Evolutionary conservation across 2,329 filamentous ascomycete species (phyloP).

Genomic region (Botrytis paeoniae): DNA sequence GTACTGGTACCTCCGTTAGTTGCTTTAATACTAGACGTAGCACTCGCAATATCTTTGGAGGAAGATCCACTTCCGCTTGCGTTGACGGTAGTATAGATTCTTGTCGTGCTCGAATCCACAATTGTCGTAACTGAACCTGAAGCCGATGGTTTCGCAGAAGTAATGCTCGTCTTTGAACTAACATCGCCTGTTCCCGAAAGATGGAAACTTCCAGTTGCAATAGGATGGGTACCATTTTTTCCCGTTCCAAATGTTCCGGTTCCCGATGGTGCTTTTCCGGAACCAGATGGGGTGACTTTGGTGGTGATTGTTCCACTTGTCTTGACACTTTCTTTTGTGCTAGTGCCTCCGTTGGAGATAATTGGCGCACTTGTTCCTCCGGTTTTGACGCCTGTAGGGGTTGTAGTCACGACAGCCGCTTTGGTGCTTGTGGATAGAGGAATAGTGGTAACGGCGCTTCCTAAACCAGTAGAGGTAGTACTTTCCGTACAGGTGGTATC

Average conservation of each 20-base stretch:
- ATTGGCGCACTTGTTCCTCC: not conserved
- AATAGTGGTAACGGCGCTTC: not conserved
- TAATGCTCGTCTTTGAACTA: not conserved
- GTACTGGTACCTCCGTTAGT: not conserved
- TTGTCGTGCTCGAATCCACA: not conserved
- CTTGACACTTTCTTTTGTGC: not conserved
- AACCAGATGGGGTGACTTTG: not conserved
- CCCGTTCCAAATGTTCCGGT: not conserved
- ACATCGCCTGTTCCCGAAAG: not conserved
- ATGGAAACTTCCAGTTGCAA: not conserved
- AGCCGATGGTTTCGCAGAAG: not conserved
- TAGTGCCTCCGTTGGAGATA: not conserved
- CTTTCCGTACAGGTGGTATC: not conserved
- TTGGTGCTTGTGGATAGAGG: not conserved
- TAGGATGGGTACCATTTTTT: not conserved
- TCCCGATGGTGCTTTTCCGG: not conserved
- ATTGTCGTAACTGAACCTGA: not conserved
- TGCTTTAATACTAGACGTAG: not conserved
- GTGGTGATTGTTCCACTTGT: not conserved
- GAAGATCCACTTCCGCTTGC: not conserved
- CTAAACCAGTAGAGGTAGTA: not conserved
- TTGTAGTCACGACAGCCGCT: not conserved
- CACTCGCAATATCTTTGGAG: not conserved
- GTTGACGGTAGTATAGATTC: not conserved
- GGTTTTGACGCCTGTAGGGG: not conserved